Evolutionary conservation across 73 alveolate genomes (phyloP).

Genomic region (Paramecium biaurelia): DNA sequence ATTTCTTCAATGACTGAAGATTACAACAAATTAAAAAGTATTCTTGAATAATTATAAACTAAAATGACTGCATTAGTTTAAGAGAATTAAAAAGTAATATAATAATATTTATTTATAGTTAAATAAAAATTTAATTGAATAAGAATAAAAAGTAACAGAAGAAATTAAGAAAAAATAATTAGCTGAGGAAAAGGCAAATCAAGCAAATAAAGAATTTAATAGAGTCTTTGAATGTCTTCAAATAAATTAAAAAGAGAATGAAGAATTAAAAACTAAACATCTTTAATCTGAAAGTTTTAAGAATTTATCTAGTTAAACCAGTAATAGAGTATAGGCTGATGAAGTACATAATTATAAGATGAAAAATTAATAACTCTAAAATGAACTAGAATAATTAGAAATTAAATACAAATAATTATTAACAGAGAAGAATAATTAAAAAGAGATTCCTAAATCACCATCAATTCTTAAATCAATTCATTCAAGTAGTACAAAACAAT

Average conservation of each 20-base stretch:
- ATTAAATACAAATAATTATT: neutral
- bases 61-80: conserved; percentile 46
- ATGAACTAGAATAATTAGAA: conserved; percentile 21
- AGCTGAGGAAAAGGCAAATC: conserved; percentile 40
- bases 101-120: neutral
- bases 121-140: conserved; percentile 23
- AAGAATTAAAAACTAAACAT: neutral
- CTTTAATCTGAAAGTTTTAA: neutral
- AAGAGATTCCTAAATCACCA: conserved; percentile 18
- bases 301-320: neutral
- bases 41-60: neutral
- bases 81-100: conserved; percentile 37
- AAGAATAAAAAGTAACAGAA: conserved; percentile 26
- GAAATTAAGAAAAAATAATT: conserved; percentile 12
- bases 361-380: neutral
- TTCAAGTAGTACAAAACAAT: neutral
- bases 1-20: neutral
- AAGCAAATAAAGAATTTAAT: conserved; percentile 44
- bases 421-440: neutral
- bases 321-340: neutral
- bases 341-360: neutral
- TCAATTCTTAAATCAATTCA: neutral
- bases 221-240: conserved; percentile 39
- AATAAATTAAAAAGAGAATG: conserved; percentile 35
- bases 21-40: conserved; percentile 9